Base-by-base conservation (phyloP, 179 eudicot genomes). In the Corrigiola litoralis region DNA sequence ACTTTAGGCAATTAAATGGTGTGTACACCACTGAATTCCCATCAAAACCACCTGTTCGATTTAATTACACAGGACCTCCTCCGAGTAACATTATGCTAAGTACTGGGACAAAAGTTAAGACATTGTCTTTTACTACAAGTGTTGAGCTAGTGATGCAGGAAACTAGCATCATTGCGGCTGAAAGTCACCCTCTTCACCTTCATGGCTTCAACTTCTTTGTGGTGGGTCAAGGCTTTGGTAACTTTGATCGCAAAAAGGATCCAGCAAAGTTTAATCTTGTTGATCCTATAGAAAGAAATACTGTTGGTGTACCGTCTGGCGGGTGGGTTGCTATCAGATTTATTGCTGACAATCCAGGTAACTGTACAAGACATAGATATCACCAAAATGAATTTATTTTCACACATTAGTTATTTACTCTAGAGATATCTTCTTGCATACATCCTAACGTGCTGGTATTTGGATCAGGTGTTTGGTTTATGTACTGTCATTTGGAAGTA, bases 401-500 rank as follows among this genome's bases (percentile, higher is more conserved):
- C 23, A 24, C 54, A 16, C 13, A 11, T 12, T 24, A 23, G 25
- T 11, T 6, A 9, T 49, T 1, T 24, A 49, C 11, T 21, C 31
- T 49, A 49, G 29, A 21, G 16, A 8, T 31, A 21, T 24, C 16
- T 4, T 4, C 8, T 34, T 34, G 11, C 14, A 40, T n/a, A 8
- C 14, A 40, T 40, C 14, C 11, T 40, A n/a, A 10, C 31, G 16
- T 23, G 12, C 2, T 49, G 54, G 3, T 24, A 7, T 25, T 23
- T 46, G n/a, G 27, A 48, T 28, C 50, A 72, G 77, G 80, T 17
- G 76, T 72, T 2, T 85, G 90, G 90, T 83, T 85, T 65, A 85
- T 85, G 90, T 87, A 85, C 55, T 85, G 90, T 50, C 91, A 83
- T 52, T 63, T 80, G 23, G 90, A 85, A 71, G 90, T 83, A 0